Evolutionary conservation across 805 yeast species (phyloP).

Genomic region (Suhomyces tanzawaensis): DNA sequence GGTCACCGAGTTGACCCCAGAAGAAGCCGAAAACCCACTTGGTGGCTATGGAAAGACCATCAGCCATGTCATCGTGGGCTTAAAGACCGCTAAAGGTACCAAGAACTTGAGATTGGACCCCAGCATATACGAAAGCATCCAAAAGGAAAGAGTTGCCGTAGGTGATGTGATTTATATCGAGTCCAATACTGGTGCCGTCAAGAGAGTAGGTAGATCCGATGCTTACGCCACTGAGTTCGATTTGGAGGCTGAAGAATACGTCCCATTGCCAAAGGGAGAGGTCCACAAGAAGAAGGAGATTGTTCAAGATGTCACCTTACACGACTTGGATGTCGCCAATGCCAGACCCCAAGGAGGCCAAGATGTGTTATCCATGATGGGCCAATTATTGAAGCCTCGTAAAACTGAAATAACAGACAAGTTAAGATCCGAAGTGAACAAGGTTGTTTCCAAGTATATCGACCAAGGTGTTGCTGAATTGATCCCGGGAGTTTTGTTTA

Average conservation of each 20-base stretch:
- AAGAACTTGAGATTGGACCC: constrained; percentile 89
- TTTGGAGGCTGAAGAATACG: constrained; percentile 97
- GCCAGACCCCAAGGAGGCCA: constrained; percentile 97
- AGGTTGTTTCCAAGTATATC: constrained; percentile 92
- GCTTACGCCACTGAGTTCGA: constrained; percentile 98
- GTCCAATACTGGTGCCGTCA: constrained; percentile 96
- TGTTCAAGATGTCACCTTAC: constrained; percentile 94
- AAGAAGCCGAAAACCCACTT: constrained; percentile 92
- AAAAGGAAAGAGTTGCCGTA: constrained; percentile 88
- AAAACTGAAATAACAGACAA: constrained; percentile 97
- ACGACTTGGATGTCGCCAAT: constrained; percentile 94
- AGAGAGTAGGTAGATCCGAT: constrained; percentile 96
- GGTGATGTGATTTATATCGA: constrained; percentile 98
- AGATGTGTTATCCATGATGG: constrained; percentile 93
- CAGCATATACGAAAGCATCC: constrained; percentile 87
- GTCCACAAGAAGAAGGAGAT: constrained; percentile 97
- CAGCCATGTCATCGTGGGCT: constrained; percentile 88
- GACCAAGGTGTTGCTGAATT: constrained; percentile 98
- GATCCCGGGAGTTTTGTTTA: constrained; percentile 95
- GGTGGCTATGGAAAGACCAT: constrained; percentile 98
- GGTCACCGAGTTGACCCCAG: constrained; percentile 92
- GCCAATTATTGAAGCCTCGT: constrained; percentile 91
- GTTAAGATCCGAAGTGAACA: constrained; percentile 88
- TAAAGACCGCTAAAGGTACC: constrained; percentile 89
- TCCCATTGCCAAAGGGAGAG: constrained; percentile 97